Base-by-base conservation (phyloP, 2,329 filamentous ascomycete species). In the Stagonosporopsis tanaceti region DNA sequence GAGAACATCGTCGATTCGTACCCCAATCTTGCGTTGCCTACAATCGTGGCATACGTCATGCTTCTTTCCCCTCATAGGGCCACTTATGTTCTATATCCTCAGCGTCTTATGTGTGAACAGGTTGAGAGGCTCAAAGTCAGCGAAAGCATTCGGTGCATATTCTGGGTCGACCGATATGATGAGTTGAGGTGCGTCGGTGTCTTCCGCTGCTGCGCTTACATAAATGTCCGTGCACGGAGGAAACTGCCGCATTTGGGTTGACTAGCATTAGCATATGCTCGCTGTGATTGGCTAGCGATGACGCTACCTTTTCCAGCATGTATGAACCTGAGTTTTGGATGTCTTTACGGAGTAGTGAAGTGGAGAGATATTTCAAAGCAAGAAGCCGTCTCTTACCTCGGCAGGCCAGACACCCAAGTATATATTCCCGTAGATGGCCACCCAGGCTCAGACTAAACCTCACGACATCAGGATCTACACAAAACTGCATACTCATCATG, bases 351-450 rank as follows among this genome's bases (percentile, higher is more conserved):
- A 3, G 14, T 11, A 42, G 12, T 30, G 5, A 41, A 30, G 22
- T 8, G 47, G 37, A 34, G 12, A 20, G 46, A 50, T 20, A 20
- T 50, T 55, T 55, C 46, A 39, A 55, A 55, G 53, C 53, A 55
- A 34, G 14, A 34, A 30, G 28, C 28, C 28, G 28, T 12, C 7
- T 30, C 5, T 34, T 15, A n/a, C 32, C 32, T 34, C 32, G 32
- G 32, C 32, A 34, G n/a, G 14, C 32, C 32, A 7, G 4, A n/a
- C 15, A n/a, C 3, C n/a, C 32, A 34, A 34, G 32, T 34, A 40
- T n/a, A 44, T 20, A 37, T 34, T 9, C 20, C 1, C 6, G 17
- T 1, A 24, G n/a, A 2, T 17, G 17, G 2, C 28, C 47, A 20
- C 39, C 24, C 35, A 25, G n/a, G 12, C 34, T 38, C n/a, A 28